Conservation (phyloP, 148 eudicot genomes). For the Hydrangea macrophylla region DNA sequence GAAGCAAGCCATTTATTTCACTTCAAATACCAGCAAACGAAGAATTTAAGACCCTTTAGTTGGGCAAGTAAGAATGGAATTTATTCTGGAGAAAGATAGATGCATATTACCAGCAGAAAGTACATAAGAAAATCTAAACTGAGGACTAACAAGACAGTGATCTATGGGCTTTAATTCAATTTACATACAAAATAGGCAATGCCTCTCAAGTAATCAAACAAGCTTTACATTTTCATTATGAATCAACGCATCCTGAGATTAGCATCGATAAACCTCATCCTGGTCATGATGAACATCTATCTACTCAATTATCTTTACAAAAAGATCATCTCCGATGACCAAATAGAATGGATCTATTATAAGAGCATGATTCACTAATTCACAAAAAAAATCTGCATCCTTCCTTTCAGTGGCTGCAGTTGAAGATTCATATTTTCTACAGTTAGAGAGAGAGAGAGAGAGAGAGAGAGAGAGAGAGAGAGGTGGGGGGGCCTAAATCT, state of each 20-base stretch:
- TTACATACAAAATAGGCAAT: not conserved
- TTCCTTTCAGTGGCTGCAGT: not conserved
- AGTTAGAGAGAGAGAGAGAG: constrained; percentile 1
- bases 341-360: no score
- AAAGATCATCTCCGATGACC: not conserved
- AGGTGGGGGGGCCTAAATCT: no score
- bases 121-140: not conserved
- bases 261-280: not conserved
- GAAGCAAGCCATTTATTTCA: no score
- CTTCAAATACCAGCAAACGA: not conserved
- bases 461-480: no score
- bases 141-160: not conserved
- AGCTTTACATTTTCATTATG: constrained; percentile 3
- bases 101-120: not conserved
- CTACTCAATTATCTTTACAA: constrained; percentile 3
- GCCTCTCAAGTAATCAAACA: not conserved
- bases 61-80: not conserved
- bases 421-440: not conserved
- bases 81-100: not conserved
- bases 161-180: not conserved
- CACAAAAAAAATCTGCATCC: not conserved
- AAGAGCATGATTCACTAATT: not conserved
- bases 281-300: constrained; percentile 5
- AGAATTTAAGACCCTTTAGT: not conserved
- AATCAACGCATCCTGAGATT: constrained; percentile 1